These are phyloP conservation scores for Rhizoclosmatium globosum DNA, from an alignment of 192 early-diverging fungal genomes.

Conservation along the genomic window DNA sequence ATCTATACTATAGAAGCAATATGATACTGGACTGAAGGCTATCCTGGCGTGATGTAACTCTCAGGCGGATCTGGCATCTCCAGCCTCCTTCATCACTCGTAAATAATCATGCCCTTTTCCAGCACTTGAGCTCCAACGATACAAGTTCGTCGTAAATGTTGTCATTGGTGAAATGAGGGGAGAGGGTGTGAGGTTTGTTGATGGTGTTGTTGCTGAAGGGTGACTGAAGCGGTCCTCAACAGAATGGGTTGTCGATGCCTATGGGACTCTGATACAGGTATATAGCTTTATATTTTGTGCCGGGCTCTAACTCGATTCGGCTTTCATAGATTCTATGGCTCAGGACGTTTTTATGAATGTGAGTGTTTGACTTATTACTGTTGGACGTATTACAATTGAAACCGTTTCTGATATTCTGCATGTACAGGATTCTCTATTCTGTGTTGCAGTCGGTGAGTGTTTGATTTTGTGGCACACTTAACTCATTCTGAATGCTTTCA, in stretches of 20 bases:
- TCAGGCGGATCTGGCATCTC: too few species aligned
- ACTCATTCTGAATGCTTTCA: slow-evolving; percentile 9
- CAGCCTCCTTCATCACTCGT: not conserved
- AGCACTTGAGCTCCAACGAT: slow-evolving; percentile 62
- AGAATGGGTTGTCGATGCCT: slow-evolving; percentile 70
- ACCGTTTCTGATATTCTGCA: slow-evolving; percentile 1
- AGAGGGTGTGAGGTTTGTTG: slow-evolving; percentile 61
- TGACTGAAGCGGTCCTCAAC: not conserved
- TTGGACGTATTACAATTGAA: not conserved
- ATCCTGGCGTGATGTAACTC: too few species aligned
- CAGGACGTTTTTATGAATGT: slow-evolving; percentile 69
- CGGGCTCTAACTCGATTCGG: not conserved
- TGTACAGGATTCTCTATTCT: slow-evolving; percentile 62
- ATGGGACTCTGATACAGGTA: slow-evolving; percentile 66
- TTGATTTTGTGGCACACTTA: not conserved
- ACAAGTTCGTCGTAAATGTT: slow-evolving; percentile 69
- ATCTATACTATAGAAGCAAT: not conserved
- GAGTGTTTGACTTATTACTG: slow-evolving; percentile 6
- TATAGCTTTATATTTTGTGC: not conserved
- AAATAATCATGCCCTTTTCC: not conserved
- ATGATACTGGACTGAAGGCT: too few species aligned
- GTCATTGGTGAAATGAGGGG: slow-evolving; percentile 69
- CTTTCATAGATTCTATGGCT: slow-evolving; percentile 57
- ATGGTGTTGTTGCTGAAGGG: not conserved
- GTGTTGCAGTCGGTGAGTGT: slow-evolving; percentile 56